Evolutionary conservation across 306 rosid genomes (phyloP), one percentile per base, ranked within the genome.

Genomic region (Trifolium fragiferum): DNA sequence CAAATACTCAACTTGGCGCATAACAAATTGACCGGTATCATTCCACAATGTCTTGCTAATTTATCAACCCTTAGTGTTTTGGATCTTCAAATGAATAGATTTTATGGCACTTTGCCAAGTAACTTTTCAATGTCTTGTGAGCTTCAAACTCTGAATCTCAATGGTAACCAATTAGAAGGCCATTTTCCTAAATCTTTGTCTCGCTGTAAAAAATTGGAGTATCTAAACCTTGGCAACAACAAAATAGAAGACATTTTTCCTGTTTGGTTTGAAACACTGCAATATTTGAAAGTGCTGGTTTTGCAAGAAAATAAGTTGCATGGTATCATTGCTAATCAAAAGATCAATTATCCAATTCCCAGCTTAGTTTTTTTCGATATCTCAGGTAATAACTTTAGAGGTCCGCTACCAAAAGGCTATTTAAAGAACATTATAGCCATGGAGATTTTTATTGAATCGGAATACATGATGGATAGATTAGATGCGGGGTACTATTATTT

Each of bases 151-250:
- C 15, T 87, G 10, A 70, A 75, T 14, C 44, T 87, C 0, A 50
- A 72, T 46, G 64, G 21, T 13, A 84, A 87, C 67, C 77, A 16
- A 11, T 7, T 82, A 8, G 61, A 76, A n/a, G 87, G 89, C 1
- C 13, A 18, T 4, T 14, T 78, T 18, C 87, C 89, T 6, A 6
- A 2, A 2, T 72, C 82, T 3, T 69, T 85, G 78, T 32, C 66
- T 5, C 6, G 40, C 0, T 83, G 89, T 30, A 10, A 0, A 0
- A 0, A 3, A 0, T 15, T 87, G 5, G 18, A 53, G 50, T n/a
- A 81, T 73, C 27, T 87, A 6, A 74, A 85, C 59, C 5, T 87
- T 8, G 89, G 89, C 18, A 32, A 41, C 20, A 87, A 84, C 64
- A 23, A 35, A 5, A 35, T 84, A 1, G 15, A 40, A 8, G 87